These are phyloP conservation scores for Ceratobasidium sp. DNA, from an alignment of 1,284 basidiomycete species.

Conservation along the genomic window DNA sequence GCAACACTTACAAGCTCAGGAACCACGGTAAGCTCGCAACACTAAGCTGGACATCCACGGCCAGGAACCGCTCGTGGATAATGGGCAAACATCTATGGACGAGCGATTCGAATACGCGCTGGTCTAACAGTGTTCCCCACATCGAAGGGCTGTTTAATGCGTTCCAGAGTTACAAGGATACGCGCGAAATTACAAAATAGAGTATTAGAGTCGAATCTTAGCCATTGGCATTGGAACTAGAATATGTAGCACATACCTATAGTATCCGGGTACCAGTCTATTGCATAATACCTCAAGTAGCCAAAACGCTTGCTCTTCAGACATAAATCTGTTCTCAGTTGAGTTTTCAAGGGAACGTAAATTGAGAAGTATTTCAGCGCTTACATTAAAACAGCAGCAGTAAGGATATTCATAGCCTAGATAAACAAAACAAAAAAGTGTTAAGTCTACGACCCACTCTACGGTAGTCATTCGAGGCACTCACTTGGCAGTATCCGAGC, in stretches of 20 bases:
- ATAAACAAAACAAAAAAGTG: background rate
- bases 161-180: no score
- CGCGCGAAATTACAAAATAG: slow-evolving; percentile 13
- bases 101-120: slow-evolving; percentile 97
- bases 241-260: slow-evolving; percentile 73
- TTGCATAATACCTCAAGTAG: slow-evolving; percentile 96
- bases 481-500: slow-evolving; percentile 85
- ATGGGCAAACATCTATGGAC: slow-evolving; percentile 91
- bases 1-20: slow-evolving; percentile 87
- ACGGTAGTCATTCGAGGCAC: no score
- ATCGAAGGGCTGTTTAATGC: slow-evolving; percentile 84
- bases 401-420: slow-evolving; percentile 94
- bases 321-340: slow-evolving; percentile 84
- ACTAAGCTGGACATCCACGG: slow-evolving; percentile 95
- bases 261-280: slow-evolving; percentile 95
- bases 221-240: no score
- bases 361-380: slow-evolving; percentile 50
- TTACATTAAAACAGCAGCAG: slow-evolving; percentile 90
- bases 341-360: background rate
- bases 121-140: slow-evolving; percentile 98
- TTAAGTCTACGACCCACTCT: background rate
- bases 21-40: slow-evolving; percentile 99
- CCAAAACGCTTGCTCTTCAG: slow-evolving; percentile 99
- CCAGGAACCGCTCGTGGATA: slow-evolving; percentile 93
- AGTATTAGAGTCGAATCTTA: no score